Percentiles rank a stretch among this genome's conserved stretches.
Evolutionary conservation across 2,329 filamentous ascomycete genomes (phyloP).

Genomic region (Fusarium compactum): DNA sequence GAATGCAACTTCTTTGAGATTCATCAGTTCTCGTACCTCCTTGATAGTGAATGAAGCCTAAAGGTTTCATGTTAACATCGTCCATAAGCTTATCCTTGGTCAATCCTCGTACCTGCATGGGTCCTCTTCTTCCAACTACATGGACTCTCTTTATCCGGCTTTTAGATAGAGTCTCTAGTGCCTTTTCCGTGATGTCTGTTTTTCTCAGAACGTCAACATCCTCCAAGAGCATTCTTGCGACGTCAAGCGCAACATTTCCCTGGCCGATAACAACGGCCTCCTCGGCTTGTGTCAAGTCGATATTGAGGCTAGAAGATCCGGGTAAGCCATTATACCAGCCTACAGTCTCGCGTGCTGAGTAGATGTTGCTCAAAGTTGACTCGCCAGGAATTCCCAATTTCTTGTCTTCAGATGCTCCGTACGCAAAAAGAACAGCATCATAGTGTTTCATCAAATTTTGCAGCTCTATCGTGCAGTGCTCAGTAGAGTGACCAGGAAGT

Average conservation of each 20-base stretch:
- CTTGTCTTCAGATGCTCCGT: slow-evolving; percentile 88
- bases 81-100: slow-evolving; percentile 27
- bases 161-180: slow-evolving; percentile 76
- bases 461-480: slow-evolving; percentile 71
- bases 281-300: slow-evolving; percentile 79
- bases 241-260: slow-evolving; percentile 95
- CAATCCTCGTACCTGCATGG: slow-evolving; percentile 77
- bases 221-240: slow-evolving; percentile 87
- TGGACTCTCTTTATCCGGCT: slow-evolving; percentile 84
- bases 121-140: slow-evolving; percentile 89
- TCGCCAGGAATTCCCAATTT: slow-evolving; percentile 85
- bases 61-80: not conserved
- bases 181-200: slow-evolving; percentile 91
- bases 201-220: slow-evolving; percentile 78
- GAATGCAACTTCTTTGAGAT: slow-evolving; percentile 78
- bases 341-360: slow-evolving; percentile 92
- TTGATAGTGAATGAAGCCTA: slow-evolving; percentile 96
- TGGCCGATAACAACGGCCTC: slow-evolving; percentile 92
- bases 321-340: slow-evolving; percentile 99
- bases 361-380: slow-evolving; percentile 75
- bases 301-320: slow-evolving; percentile 78
- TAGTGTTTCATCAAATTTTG: slow-evolving; percentile 81
- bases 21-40: slow-evolving; percentile 88
- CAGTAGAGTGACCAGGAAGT: slow-evolving; percentile 55
- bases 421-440: slow-evolving; percentile 91